These are phyloP conservation scores for Uronychia binucleata DNA, from an alignment of 73 alveolate genomes.

Conservation along the genomic window DNA sequence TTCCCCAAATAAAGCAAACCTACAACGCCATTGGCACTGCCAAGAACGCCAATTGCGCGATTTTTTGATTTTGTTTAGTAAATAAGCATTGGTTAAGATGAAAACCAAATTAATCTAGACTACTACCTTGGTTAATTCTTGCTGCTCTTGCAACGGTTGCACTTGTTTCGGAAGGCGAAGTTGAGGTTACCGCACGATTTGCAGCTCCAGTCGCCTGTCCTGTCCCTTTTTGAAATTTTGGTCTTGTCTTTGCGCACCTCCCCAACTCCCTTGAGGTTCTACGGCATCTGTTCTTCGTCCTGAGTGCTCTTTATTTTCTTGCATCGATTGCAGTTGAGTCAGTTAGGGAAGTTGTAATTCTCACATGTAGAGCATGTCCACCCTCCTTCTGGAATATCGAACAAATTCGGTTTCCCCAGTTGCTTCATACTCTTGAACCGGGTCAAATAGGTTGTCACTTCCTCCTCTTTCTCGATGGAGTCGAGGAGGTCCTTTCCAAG, in stretches of 20 bases:
- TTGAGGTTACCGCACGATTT: constrained; percentile 61
- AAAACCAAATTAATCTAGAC: not conserved
- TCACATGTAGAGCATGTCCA: constrained; percentile 69
- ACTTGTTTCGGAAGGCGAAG: constrained; percentile 62
- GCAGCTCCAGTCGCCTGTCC: constrained; percentile 70
- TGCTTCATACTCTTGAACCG: not conserved
- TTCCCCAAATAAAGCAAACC: not conserved
- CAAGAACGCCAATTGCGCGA: not conserved
- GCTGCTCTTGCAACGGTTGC: constrained; percentile 47
- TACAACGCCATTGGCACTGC: not conserved
- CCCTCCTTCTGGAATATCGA: constrained; percentile 36
- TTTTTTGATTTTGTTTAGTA: too few species aligned
- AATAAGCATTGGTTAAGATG: too few species aligned
- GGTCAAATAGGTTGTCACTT: not conserved
- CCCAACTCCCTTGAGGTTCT: constrained; percentile 22
- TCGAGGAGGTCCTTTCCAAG: not conserved
- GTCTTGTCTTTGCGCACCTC: constrained; percentile 12
- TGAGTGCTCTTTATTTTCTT: constrained; percentile 46
- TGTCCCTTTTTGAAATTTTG: constrained; percentile 25
- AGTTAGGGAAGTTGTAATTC: constrained; percentile 61
- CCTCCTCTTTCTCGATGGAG: not conserved
- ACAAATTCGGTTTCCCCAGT: not conserved
- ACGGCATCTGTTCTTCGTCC: constrained; percentile 22
- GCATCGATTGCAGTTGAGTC: constrained; percentile 63
- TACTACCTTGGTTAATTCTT: not conserved